Evolutionary conservation across 2,329 filamentous ascomycete genomes (phyloP).

Genomic region (Cercospora zeina): DNA sequence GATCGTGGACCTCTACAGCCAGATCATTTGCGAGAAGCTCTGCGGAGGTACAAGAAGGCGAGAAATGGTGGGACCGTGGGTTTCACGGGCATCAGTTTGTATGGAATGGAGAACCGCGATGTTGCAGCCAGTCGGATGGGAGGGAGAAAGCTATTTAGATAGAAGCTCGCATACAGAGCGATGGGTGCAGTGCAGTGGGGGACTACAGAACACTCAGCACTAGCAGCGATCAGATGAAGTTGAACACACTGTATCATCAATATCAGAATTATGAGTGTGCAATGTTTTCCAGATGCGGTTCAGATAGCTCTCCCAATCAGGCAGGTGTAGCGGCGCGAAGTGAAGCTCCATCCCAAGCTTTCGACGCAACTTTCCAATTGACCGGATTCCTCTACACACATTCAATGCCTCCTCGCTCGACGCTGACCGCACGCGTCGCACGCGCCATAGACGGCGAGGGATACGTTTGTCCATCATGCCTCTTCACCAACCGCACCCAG

Average conservation of each 20-base stretch:
- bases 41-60: conserved; percentile 65
- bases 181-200: background rate
- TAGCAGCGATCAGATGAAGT: background rate
- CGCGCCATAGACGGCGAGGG: conserved; percentile 16
- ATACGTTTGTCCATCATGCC: conserved; percentile 33
- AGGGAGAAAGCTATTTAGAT: conserved; percentile 50
- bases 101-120: conserved; percentile 47
- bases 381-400: background rate
- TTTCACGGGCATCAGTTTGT: conserved; percentile 52
- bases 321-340: conserved; percentile 9
- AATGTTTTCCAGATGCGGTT: background rate
- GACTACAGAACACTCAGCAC: background rate
- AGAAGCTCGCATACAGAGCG: background rate
- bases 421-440: conserved; percentile 14
- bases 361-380: background rate
- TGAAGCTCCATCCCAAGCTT: conserved; percentile 6
- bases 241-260: background rate
- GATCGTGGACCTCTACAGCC: conserved; percentile 64
- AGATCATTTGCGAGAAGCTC: conserved; percentile 72
- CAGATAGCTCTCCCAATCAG: background rate
- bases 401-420: conserved; percentile 26
- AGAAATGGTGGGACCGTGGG: conserved; percentile 62
- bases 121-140: conserved; percentile 46
- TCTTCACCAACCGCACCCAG: conserved; percentile 13
- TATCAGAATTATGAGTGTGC: background rate